Evolutionary conservation across 352 stramenopile species (phyloP), one percentile per base, ranked within the genome.

Genomic region (Phytophthora brassicae): DNA sequence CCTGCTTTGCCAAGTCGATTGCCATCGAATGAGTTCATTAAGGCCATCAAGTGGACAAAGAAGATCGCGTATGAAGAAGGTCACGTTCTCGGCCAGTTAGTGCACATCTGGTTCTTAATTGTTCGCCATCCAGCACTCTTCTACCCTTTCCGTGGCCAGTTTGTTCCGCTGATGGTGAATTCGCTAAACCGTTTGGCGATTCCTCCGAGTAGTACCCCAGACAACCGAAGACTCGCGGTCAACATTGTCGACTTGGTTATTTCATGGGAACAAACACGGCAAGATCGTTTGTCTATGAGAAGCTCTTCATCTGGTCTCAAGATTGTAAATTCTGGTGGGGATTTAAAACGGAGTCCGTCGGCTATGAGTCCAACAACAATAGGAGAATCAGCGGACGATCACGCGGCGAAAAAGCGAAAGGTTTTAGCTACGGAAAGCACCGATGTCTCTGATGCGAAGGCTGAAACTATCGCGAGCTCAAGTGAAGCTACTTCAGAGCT

Each of bases 21-120:
- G 8, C 77, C 84, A 16, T 84, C 85, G 3, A 81, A 97, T 49
- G 96, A 99, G 51, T 97, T 99, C 36, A 95, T 98, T 65, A 98
- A 97, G 66, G 87, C 89, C 3, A 97, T 99, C 59, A 98, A 99
- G 57, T 98, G 92, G 83, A 99, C 97, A 8, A 97, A 97, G 63
- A 98, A 98, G 68, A 94, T 99, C 31, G 95, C 98, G 59, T 97
- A 98, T 57, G 96, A 99, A 80, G 97, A 99, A 86, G 90, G 88
- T 6, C 97, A 99, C 63, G 92, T 94, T 16, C 74, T 98, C 0
- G 85, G 86, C 13, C 97, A 99, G 56, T 81, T 99, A 14, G 95
- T 98, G 42, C 97, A 99, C 80, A 96, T 99, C 65, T 99, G 96
- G 94, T 97, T 98, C 45, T 81, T 97, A 26, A 96, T 99, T 60